Percentiles rank a stretch among this genome's conserved stretches.
phyloP scores from a whole-genome alignment of 805 yeast species.

The Schwanniomyces polymorphus region DNA sequence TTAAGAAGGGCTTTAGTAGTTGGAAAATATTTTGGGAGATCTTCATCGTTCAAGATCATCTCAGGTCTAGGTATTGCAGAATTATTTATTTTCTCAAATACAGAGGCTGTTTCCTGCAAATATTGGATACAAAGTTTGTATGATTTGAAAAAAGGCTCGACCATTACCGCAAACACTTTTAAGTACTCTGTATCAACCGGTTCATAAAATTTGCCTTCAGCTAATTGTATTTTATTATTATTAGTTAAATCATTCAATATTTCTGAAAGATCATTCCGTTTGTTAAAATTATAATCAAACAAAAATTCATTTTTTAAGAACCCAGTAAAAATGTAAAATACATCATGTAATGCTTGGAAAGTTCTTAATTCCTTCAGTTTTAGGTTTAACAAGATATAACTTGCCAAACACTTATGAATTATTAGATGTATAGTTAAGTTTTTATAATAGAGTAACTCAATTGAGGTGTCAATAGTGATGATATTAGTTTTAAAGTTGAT shows the following conservation, averaged over 20 bases:
- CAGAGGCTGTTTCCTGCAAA: constrained; percentile 10
- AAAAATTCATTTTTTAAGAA: constrained; percentile 42
- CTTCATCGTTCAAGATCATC: constrained; percentile 21
- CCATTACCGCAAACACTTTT: constrained; percentile 24
- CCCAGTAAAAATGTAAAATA: constrained; percentile 35
- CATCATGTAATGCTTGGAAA: constrained; percentile 18
- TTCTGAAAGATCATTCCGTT: constrained; percentile 23
- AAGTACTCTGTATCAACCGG: constrained; percentile 23
- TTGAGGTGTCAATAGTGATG: constrained; percentile 43
- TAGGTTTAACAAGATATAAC: constrained; percentile 25
- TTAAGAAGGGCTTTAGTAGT: constrained; percentile 33
- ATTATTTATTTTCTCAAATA: constrained; percentile 2
- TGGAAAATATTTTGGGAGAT: constrained; percentile 24
- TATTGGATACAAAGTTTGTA: constrained; percentile 27
- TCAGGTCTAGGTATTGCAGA: constrained; percentile 15
- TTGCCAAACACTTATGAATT: constrained; percentile 49
- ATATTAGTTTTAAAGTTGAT: constrained; percentile 20
- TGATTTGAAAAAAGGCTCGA: constrained; percentile 34
- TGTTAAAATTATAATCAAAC: constrained; percentile 39
- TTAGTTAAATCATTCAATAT: constrained; percentile 25
- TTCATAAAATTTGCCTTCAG: constrained; percentile 16
- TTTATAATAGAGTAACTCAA: constrained; percentile 58
- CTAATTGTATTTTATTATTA: constrained; percentile 12
- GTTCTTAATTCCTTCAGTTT: constrained; percentile 6
- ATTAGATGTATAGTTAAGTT: constrained; percentile 57